Conservation (phyloP, 768 basidiomycete genomes). For the Amanita exitialis region DNA sequence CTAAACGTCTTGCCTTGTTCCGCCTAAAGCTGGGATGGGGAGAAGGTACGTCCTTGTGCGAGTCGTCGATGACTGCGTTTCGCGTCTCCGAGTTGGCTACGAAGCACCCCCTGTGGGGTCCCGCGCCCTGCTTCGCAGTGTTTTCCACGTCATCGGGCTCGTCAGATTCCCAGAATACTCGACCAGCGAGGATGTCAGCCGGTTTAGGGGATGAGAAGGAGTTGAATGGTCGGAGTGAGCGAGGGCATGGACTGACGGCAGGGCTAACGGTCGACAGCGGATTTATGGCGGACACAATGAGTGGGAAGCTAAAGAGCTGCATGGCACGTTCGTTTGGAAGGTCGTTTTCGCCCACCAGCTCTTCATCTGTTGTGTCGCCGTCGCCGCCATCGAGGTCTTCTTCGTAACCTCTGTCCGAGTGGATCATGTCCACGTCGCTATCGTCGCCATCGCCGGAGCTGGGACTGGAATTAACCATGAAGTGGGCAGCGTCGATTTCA, state of each 20-base stretch:
- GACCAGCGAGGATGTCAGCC: constrained; percentile 60
- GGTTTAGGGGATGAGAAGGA: constrained; percentile 40
- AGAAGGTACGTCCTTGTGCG: constrained; percentile 34
- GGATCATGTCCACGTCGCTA: constrained; percentile 42
- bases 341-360: constrained; percentile 68
- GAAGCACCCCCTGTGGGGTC: constrained; percentile 32
- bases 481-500: constrained; percentile 48
- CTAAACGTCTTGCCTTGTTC: constrained; percentile 10
- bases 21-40: constrained; percentile 36
- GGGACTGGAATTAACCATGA: constrained; percentile 38
- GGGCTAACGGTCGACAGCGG: constrained; percentile 70
- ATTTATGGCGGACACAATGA: constrained; percentile 54
- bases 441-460: constrained; percentile 27
- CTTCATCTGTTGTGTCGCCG: constrained; percentile 78
- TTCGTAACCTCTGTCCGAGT: constrained; percentile 32
- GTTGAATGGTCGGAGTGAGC: constrained; percentile 18
- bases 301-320: constrained; percentile 59
- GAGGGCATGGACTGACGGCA: constrained; percentile 32
- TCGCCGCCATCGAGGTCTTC: constrained; percentile 43
- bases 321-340: constrained; percentile 71
- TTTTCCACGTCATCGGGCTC: constrained; percentile 27
- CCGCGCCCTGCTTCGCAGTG: constrained; percentile 15
- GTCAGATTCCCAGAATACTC: constrained; percentile 41
- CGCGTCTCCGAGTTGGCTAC: constrained; percentile 21
- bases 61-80: constrained; percentile 38